phyloP scores from a whole-genome alignment of 148 eudicot genomes.

The Suaeda aralocaspica region DNA sequence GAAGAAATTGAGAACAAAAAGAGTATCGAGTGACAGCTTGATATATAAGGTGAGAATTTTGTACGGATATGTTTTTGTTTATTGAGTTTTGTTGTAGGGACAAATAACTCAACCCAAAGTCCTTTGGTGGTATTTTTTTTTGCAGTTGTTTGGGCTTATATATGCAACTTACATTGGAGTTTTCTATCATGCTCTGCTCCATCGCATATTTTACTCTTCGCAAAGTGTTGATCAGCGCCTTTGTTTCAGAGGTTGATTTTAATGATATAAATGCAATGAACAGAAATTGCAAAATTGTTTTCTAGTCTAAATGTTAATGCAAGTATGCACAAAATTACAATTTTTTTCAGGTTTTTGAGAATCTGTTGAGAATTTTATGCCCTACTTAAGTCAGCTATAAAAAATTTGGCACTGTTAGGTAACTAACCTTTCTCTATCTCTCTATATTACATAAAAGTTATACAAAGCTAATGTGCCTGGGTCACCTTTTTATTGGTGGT shows the following conservation, averaged over 20 bases:
- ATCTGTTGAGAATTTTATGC: slow-evolving; percentile 78
- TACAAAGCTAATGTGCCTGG: slow-evolving; percentile 6
- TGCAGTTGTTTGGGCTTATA: slow-evolving; percentile 95
- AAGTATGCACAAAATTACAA: too few species aligned
- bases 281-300: background rate
- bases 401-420: slow-evolving; percentile 74
- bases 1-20: slow-evolving; percentile 57
- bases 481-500: background rate
- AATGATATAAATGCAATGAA: background rate
- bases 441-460: background rate
- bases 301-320: slow-evolving; percentile 8
- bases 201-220: slow-evolving; percentile 86
- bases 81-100: background rate
- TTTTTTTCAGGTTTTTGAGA: slow-evolving; percentile 68
- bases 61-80: background rate
- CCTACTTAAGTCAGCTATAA: slow-evolving; percentile 72
- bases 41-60: slow-evolving; percentile 68
- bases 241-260: slow-evolving; percentile 62
- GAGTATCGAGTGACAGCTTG: slow-evolving; percentile 80
- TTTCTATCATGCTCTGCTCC: slow-evolving; percentile 84
- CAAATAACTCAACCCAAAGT: background rate
- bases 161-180: slow-evolving; percentile 95
- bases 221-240: slow-evolving; percentile 82
- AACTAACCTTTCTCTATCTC: slow-evolving; percentile 11
- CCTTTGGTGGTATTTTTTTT: slow-evolving; percentile 14